phyloP scores from a whole-genome alignment of 441 rosid genomes.

The Macaranga tanarius region DNA sequence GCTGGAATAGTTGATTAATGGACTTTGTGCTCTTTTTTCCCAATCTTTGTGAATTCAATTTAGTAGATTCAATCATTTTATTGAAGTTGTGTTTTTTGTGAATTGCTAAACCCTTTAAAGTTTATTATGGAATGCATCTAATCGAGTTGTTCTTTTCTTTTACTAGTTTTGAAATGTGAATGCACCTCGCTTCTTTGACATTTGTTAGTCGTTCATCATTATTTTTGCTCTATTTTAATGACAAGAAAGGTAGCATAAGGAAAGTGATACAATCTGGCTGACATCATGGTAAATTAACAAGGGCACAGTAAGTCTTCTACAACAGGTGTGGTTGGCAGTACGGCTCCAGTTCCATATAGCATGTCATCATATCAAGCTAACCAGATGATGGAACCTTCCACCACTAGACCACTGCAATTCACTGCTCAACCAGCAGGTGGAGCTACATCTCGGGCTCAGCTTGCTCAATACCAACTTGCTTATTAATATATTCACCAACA shows the following conservation, averaged over 20 bases:
- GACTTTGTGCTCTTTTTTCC: not conserved
- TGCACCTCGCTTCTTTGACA: no score
- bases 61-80: no score
- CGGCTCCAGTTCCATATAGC: conserved; percentile 13
- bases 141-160: not conserved
- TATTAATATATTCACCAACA: no score
- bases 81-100: not conserved
- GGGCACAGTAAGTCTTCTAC: conserved; percentile 17
- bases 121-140: not conserved
- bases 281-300: conserved; percentile 17
- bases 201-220: not conserved
- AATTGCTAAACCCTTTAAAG: not conserved
- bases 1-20: conserved; percentile 18
- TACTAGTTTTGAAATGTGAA: no score
- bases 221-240: not conserved
- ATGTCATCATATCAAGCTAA: conserved; percentile 20
- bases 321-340: conserved; percentile 10
- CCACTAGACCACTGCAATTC: conserved; percentile 10
- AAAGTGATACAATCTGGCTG: not conserved
- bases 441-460: no score
- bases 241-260: conserved; percentile 3
- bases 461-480: no score
- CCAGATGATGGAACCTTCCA: conserved; percentile 26
- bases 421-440: no score
- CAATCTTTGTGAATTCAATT: no score